These are phyloP conservation scores for Aspergillus sclerotioniger DNA, from an alignment of 495 filamentous ascomycete species.

Conservation along the genomic window DNA sequence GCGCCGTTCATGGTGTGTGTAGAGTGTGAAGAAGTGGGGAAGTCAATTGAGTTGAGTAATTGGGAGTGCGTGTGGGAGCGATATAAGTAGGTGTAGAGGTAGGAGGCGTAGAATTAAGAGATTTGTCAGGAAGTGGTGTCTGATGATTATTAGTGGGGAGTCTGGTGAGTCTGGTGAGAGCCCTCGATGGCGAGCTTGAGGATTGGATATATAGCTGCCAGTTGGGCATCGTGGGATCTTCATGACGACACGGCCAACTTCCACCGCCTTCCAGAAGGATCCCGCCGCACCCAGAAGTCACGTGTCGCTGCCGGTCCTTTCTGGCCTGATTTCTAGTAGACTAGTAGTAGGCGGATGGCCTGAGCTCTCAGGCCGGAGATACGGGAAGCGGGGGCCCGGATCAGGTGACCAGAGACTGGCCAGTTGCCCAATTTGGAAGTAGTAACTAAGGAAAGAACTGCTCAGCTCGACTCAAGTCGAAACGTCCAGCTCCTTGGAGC, in stretches of 20 bases:
- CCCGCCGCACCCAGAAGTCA: not conserved
- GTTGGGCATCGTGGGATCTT: conserved; percentile 18
- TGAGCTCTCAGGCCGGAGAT: not conserved
- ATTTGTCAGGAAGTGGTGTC: not conserved
- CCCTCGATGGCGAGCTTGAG: not conserved
- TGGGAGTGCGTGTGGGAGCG: conserved; percentile 4
- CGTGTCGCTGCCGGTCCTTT: not conserved
- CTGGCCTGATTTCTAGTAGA: not conserved
- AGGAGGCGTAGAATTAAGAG: not conserved
- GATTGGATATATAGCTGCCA: conserved; percentile 29
- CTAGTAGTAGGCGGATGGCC: too few relatives aligned
- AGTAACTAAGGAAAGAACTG: too few relatives aligned
- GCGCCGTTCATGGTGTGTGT: conserved; percentile 40
- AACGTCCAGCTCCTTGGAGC: too few relatives aligned
- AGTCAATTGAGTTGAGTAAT: not conserved
- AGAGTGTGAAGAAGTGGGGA: conserved; percentile 13
- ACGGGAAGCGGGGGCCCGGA: not conserved
- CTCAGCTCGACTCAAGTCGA: too few relatives aligned
- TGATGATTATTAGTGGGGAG: not conserved
- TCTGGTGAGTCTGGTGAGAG: not conserved
- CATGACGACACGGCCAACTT: conserved; percentile 37
- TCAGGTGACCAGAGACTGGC: not conserved
- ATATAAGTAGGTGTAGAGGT: not conserved
- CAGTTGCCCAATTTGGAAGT: not conserved
- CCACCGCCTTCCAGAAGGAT: conserved; percentile 46